Base-by-base conservation (phyloP, 306 rosid genomes). In the Vigna trinervia region DNA sequence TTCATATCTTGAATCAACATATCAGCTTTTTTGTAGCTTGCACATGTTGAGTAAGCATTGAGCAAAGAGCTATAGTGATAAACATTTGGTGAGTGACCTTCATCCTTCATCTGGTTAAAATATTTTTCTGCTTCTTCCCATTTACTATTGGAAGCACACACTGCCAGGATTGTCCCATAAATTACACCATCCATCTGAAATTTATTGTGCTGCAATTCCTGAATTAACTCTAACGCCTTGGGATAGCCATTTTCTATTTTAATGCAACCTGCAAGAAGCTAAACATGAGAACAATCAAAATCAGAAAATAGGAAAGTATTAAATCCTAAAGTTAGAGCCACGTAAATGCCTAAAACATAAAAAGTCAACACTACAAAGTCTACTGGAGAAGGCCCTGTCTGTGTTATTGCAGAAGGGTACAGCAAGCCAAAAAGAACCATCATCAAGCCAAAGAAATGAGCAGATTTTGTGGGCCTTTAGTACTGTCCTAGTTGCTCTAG, bases 51-150 rank as follows among this genome's bases (percentile, higher is more conserved):
- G 82, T 90, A 89, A 59, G 96, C 96, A 85, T 94, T 94, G 70
- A 94, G 86, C 89, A 94, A 83, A 69, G 97, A 89, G 88, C 97
- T 88, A 66, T 89, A 94, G 60, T 94, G 98, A 74, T 84, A 94
- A 54, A 75, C 77, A 61, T 94, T 94, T 69, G 96, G 96, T 6
- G 81, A 67, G 79, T 77, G 89, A n/a, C 97, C 95, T 78, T 89
- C 93, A 76, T 81, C 81, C 82, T 86, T 92, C 98, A 92, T 90
- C 84, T 78, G 84, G 57, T 87, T 87, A 82, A 94, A 94, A 82
- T 85, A 94, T 59, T 74, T 53, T 71, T 92, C 96, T 19, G 97
- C 98, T 74, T 90, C 93, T 84, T 84, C 90, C 85, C 61, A 89
- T 88, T 87, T 90, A 78, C 86, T 75, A 84, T 86, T 88, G 69